Base-by-base conservation (phyloP, 139 green algal genomes). In the Chlamydomonas incerta region DNA sequence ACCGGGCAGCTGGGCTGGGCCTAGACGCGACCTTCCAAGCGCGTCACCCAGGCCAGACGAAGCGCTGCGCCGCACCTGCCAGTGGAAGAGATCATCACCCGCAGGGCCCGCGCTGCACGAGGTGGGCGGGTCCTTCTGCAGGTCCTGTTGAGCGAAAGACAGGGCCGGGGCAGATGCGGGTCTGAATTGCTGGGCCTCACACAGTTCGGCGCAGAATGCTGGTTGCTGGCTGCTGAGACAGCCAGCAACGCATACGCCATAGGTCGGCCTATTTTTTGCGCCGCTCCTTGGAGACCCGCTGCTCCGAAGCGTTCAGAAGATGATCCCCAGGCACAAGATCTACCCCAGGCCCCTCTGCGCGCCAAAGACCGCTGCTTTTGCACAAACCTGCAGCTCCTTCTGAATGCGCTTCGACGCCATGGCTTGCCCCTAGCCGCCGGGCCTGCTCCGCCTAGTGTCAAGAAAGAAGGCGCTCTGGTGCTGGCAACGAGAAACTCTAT, bases 81-180 rank as follows among this genome's bases (percentile, higher is more conserved):
- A 99, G 86, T 99, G 96, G 75, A 99, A 99, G 21, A 99, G 87
- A 77, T 99, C 96, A 85, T 98, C 96, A 18, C 92, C 90, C 24
- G 90, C 91, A 15, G 95, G 95, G 1, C 95, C 95, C 26, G 95
- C 96, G 50, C 93, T 97, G 90, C 96, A 98, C 35, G 93, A 97
- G 0, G 96, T 98, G 20, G 96, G 96, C 0, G 96, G 96, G 85
- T 99, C 96, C 80, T 94, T 96, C 91, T 99, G 95, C 47, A 99
- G 87, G 88, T 99, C 96, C 92, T 98, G 90, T 41, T 18, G 50
- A n/a, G 24, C 20, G 2, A 10, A 66, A 24, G 31, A 31, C 41
- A 50, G 41, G 41, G 41, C 41, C 41, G 41, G 8, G 41, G 41
- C 41, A 50, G 41, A 50, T 50, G 41, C 41, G 41, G 6, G 41